Evolutionary conservation across 371 early-diverging fungal genomes (phyloP).

Genomic region (Mucor indicus): DNA sequence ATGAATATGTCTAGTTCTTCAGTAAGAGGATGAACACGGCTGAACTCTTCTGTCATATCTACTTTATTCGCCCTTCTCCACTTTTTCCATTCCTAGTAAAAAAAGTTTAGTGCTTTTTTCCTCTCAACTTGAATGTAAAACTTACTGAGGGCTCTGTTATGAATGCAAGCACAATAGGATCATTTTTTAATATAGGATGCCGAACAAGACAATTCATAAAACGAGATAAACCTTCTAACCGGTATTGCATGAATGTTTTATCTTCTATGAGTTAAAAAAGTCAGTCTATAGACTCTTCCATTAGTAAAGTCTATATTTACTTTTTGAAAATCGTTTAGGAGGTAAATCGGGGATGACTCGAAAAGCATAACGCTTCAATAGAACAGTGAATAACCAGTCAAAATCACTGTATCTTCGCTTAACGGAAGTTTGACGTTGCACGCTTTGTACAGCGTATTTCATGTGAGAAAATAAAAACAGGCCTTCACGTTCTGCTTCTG

Average conservation of each 20-base stretch:
- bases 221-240: slow-evolving; percentile 65
- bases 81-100: no score
- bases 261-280: slow-evolving; percentile 40
- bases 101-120: slow-evolving; percentile 13
- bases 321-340: slow-evolving; percentile 42
- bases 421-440: slow-evolving; percentile 33
- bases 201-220: slow-evolving; percentile 71
- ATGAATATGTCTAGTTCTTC: slow-evolving; percentile 17
- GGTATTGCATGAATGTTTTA: slow-evolving; percentile 62
- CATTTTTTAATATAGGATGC: slow-evolving; percentile 69
- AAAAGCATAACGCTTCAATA: slow-evolving; percentile 39
- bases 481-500: slow-evolving; percentile 69
- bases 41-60: slow-evolving; percentile 40
- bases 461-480: slow-evolving; percentile 49
- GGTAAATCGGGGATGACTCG: slow-evolving; percentile 43
- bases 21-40: slow-evolving; percentile 22
- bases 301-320: slow-evolving; percentile 19
- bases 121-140: not conserved
- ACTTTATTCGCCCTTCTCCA: slow-evolving; percentile 43
- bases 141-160: slow-evolving; percentile 65
- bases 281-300: not conserved
- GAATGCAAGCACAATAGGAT: slow-evolving; percentile 61
- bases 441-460: slow-evolving; percentile 43
- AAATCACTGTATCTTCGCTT: slow-evolving; percentile 48
- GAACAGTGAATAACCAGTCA: slow-evolving; percentile 39